Evolutionary conservation across 108 stramenopile genomes (phyloP), one percentile per base, ranked within the genome.

Genomic region (Cyclostephanos tholiformis): DNA sequence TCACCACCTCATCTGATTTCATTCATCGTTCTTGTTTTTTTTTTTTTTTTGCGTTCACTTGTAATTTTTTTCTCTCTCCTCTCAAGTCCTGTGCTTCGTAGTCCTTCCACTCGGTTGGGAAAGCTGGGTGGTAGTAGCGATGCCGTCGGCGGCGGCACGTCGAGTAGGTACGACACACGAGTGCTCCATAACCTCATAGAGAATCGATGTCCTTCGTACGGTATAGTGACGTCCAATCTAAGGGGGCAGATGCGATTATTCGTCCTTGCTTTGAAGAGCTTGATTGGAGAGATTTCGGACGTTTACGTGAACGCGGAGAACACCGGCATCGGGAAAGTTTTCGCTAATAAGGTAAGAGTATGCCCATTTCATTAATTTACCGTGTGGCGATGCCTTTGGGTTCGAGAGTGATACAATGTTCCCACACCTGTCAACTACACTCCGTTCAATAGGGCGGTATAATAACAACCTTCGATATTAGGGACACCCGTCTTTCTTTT

Each of bases 181-280:
- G 55, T 59, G 56, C 48, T 82, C 23, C 16, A 32, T 13, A 30
- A 74, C 2, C 63, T 80, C 25, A 68, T 80, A 17, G 13, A 38
- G 46, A 29, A 50, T 44, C 74, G 22, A 14, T 84, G 65, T 36
- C 86, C 77, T 29, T 76, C 64, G n/a, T 86, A 74, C 59, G 48
- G 64, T n/a, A 50, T 75, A 13, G 35, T 86, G 22, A 60, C 76
- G n/a, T 38, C 74, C 62, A 61, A 81, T 65, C 69, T 77, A 43
- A 26, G 86, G 11, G 79, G 88, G 65, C 65, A 88, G 75, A 83
- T 88, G 86, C 66, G 79, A 26, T 44, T 85, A 36, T 36, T 75
- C 44, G 43, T 89, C 25, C 61, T 86, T 60, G 81, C 66, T 8
- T 39, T 66, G n/a, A 71, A 61, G 22, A 10, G 48, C 22, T 53